Evolutionary conservation across 768 basidiomycete species (phyloP).

Genomic region (Phylloporus sp.): DNA sequence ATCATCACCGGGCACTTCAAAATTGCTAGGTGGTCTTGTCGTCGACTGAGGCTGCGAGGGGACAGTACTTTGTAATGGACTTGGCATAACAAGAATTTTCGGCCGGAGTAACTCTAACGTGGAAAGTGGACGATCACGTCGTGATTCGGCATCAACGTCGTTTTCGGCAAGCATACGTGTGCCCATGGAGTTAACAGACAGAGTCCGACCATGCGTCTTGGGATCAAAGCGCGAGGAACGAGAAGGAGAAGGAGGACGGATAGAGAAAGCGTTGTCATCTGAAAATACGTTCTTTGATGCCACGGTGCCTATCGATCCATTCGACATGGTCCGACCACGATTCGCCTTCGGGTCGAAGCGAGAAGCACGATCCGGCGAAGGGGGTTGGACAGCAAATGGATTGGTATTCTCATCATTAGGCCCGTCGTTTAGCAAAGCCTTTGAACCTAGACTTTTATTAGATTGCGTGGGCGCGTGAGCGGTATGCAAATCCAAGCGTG

Average conservation of each 20-base stretch:
- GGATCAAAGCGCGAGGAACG: conserved; percentile 77
- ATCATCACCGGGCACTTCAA: conserved; percentile 63
- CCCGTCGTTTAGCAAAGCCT: conserved; percentile 38
- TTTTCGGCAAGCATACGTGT: conserved; percentile 60
- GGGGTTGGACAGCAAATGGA: conserved; percentile 34
- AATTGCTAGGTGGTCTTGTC: conserved; percentile 48
- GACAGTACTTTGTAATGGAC: conserved; percentile 61
- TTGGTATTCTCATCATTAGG: conserved; percentile 33
- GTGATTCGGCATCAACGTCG: conserved; percentile 35
- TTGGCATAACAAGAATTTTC: conserved; percentile 93
- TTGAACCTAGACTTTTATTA: conserved; percentile 48
- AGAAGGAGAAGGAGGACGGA: conserved; percentile 58
- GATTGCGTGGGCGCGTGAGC: conserved; percentile 48
- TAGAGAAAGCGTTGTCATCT: conserved; percentile 62
- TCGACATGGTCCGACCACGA: conserved; percentile 39
- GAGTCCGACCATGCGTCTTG: conserved; percentile 61
- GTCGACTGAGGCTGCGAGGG: conserved; percentile 31
- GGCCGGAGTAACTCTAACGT: conserved; percentile 80
- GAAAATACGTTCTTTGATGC: conserved; percentile 32
- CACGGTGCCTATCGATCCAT: conserved; percentile 43
- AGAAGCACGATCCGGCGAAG: conserved; percentile 38
- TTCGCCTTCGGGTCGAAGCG: conserved; percentile 42
- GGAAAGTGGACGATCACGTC: conserved; percentile 59
- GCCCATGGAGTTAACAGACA: conserved; percentile 64
- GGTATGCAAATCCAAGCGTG: conserved; percentile 30